Evolutionary conservation across 2,329 filamentous ascomycete species (phyloP), one percentile per base, ranked within the genome.

Genomic region (Phyllosticta citribraziliensis): DNA sequence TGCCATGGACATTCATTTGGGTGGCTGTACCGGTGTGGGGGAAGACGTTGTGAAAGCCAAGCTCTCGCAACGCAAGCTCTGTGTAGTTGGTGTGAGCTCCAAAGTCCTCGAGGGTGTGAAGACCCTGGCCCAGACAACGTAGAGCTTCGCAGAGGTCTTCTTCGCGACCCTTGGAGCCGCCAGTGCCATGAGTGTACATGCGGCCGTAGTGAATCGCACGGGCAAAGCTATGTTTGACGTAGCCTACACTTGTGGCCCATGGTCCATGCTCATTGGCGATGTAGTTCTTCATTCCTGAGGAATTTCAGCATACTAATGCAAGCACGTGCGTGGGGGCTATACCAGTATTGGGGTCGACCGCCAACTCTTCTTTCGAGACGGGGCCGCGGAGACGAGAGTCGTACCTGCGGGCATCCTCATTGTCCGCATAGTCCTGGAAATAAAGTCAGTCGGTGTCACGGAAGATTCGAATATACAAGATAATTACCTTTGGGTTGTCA

Each of bases 251-350:
- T 20, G 94, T 99, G 1, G 92, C 90, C 89, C 92, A 97, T 51
- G 84, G 82, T 4, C 91, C 90, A 14, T 77, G 79, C 72, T 97
- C 93, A 69, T 97, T 97, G 63, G 93, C 86, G 66, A 99, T 97
- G 74, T 99, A 99, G 73, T 97, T 97, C 76, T 97, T 99, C 93
- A 99, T 96, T n/a, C 92, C 92, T 69, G 35, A 19, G 17, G 22
- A 19, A 17, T 10, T 27, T 63, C 52, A 63, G 35, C 33, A 17
- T 17, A 30, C 3, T 40, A 1, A 12, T 40, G 33, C 8, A 33
- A 53, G 51, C 17, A 61, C 40, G 12, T 20, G 20, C 27, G 22
- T 14, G 33, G 33, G 33, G 33, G 33, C 33, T 58, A 14, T 62
- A 69, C 72, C 73, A n/a, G 73, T 75, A 5, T 75, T 65, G 17